Evolutionary conservation across 129 eudicot genomes (phyloP).

Genomic region (Flaveria brownii): DNA sequence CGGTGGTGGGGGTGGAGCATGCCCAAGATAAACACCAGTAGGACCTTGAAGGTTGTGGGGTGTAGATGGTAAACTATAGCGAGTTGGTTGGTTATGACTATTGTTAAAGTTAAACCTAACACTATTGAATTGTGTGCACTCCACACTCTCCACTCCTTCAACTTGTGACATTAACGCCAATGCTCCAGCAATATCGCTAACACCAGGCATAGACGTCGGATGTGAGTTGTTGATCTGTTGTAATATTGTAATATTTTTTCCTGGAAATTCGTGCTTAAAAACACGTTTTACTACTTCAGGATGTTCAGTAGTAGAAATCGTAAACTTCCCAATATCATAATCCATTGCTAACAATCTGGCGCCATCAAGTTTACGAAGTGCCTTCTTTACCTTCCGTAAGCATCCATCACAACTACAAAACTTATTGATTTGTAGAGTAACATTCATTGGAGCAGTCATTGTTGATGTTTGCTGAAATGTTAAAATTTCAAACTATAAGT

Average conservation of each 20-base stretch:
- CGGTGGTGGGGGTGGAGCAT: background rate
- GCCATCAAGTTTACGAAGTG: constrained; percentile 13
- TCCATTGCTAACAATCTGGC: background rate
- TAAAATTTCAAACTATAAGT: background rate
- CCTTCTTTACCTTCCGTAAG: background rate
- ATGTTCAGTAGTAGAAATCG: background rate
- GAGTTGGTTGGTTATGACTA: background rate
- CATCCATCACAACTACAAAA: constrained; percentile 9
- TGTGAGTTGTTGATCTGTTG: background rate
- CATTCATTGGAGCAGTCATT: background rate
- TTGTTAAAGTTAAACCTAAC: constrained; percentile 6
- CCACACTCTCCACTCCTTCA: constrained; percentile 17
- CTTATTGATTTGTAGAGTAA: background rate
- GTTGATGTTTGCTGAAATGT: constrained; percentile 6
- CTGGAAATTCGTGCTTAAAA: background rate
- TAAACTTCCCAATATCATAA: background rate
- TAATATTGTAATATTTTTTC: background rate
- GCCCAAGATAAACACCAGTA: background rate
- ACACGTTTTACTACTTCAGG: background rate
- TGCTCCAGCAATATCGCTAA: background rate
- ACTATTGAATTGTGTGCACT: constrained; percentile 4
- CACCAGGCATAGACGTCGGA: background rate
- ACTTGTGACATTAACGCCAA: background rate
- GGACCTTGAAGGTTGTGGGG: background rate
- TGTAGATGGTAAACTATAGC: background rate